Evolutionary conservation across 345 rosid species (phyloP), one percentile per base, ranked within the genome.

Genomic region (Pseudoturritis turrita): DNA sequence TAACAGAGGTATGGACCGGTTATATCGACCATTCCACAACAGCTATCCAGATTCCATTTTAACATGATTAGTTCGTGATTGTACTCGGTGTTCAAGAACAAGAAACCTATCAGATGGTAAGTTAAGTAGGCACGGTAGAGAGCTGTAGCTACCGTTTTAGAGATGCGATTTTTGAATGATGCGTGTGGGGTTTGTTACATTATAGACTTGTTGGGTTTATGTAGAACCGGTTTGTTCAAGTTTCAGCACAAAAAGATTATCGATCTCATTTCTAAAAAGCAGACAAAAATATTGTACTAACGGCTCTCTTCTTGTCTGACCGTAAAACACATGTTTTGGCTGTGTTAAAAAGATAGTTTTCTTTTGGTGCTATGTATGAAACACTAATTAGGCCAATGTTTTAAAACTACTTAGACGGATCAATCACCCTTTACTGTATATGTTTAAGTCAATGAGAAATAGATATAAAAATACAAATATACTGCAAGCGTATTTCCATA

Each of bases 31-130:
- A 93, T 93, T 77, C 98, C 98, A 39, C 97, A 90, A 81, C 98
- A 93, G 82, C 97, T 93, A 56, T 93, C 98, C 39, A 90, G 98
- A 83, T 90, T 90, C 83, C 97, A 88, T 79, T 90, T 93, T 86
- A 90, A 88, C 73, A 93, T 93, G 98, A 85, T 90, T 62, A 72
- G 89, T 40, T 79, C 84, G 11, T 90, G 81, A 93, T 64, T 69
- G 55, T 29, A 50, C 71, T 63, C n/a, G 22, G 31, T 60, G 65
- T 25, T 54, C 22, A 39, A 76, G 52, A 55, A 40, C 41, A 63
- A 70, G 54, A 54, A 54, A 7, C 46, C 4, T 76, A 14, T 62
- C 35, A 18, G 63, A 18, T 60, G 63, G 5, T 12, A 15, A 15
- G 62, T n/a, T 65, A 18, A 15, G 26, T 64, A 46, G 65, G 67